Conservation (phyloP, 2,329 filamentous ascomycete species). For the Aureobasidium sp. region DNA sequence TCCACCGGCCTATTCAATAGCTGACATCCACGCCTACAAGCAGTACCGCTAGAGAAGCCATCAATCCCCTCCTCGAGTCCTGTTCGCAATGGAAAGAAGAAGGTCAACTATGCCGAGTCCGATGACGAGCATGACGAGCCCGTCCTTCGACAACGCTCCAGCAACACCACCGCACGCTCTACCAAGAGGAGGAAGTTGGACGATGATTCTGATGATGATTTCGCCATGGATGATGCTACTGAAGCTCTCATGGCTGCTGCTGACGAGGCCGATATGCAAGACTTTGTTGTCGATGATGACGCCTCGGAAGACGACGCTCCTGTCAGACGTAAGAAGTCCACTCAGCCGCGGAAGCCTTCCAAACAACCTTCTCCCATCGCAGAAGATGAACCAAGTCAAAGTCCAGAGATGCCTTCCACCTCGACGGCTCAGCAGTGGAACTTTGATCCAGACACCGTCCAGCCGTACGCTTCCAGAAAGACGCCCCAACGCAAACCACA, state of each 20-base stretch:
- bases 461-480: conserved; percentile 24
- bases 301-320: conserved; percentile 58
- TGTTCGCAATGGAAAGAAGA: conserved; percentile 64
- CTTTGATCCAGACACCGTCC: conserved; percentile 54
- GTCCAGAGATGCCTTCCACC: conserved; percentile 42
- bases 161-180: conserved; percentile 34
- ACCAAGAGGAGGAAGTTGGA: conserved; percentile 54
- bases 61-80: conserved; percentile 56
- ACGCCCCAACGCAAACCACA: conserved; percentile 24
- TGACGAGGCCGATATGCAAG: conserved; percentile 67
- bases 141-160: conserved; percentile 51
- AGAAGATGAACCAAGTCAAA: conserved; percentile 30
- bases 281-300: conserved; percentile 82
- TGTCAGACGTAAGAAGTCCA: conserved; percentile 60
- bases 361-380: conserved; percentile 34
- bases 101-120: conserved; percentile 76
- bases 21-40: neutral
- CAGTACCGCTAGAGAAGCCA: neutral
- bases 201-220: conserved; percentile 59
- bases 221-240: conserved; percentile 48
- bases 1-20: conserved; percentile 29
- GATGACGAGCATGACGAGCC: conserved; percentile 69
- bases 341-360: conserved; percentile 38
- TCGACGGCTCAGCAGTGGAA: conserved; percentile 77
- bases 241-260: conserved; percentile 48